Evolutionary conservation across 2,329 filamentous ascomycete genomes (phyloP), one percentile per base, ranked within the genome.

Genomic region (Alternaria angustiovoidea): DNA sequence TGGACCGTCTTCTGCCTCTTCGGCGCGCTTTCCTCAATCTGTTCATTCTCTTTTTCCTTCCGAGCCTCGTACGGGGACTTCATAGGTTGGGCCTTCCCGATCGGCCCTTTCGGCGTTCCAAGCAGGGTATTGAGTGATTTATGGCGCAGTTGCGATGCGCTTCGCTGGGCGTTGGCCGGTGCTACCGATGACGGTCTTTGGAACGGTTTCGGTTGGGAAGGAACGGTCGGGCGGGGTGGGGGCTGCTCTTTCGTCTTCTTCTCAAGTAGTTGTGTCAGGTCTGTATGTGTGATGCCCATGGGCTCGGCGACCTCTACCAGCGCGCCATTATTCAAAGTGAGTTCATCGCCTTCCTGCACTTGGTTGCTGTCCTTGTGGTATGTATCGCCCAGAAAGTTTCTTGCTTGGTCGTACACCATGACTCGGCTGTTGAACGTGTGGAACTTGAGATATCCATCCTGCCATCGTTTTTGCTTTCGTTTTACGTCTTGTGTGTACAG

Each of bases 391-490:
- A 97, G 85, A 66, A 90, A 92, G 75, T 94, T 92, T 0, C 91
- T 88, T 2, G 87, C 83, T 47, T 92, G 88, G 76, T 97, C 93
- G 70, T 95, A 94, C 7, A 96, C 91, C 92, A 97, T 96, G 61
- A 95, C 83, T 5, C 92, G 88, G 74, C 89, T 92, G 81, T 97
- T 97, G 86, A 96, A 97, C 0, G 91, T 90, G 74, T 97, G 94
- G 66, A 90, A 96, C 65, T 90, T 91, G 62, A 97, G 86, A 52
- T 88, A 88, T 36, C 94, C 94, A 89, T 97, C 94, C 72, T 96
- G 92, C 94, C 94, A 97, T 62, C 92, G 85, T 77, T 97, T 97
- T 69, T 92, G 89, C 80, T 97, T 97, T 57, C 92, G 88, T 52
- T 89, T 88, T 42, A 96, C 78, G 74, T 97, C 94, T 74, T 92